Conservation (phyloP, 2,329 filamentous ascomycete species). For the Aaosphaeria pasadenensis region DNA sequence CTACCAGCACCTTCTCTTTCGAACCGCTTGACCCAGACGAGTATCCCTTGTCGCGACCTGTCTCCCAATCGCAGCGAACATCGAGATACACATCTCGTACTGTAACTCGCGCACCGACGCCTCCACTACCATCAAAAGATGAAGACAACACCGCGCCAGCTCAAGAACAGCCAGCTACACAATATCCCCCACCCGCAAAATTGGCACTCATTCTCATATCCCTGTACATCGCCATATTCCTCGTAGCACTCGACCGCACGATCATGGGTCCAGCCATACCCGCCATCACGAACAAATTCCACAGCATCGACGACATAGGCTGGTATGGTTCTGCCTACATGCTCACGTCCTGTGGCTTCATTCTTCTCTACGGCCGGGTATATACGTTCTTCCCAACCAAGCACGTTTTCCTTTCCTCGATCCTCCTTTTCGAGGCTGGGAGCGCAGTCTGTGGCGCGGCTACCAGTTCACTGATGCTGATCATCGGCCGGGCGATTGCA, state of each 20-base stretch:
- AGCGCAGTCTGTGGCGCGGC: slow-evolving; percentile 53
- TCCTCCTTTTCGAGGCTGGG: slow-evolving; percentile 50
- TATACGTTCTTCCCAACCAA: slow-evolving; percentile 51
- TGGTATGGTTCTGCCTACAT: slow-evolving; percentile 44
- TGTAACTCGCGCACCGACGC: background rate
- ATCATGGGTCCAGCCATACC: slow-evolving; percentile 47
- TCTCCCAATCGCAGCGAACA: background rate
- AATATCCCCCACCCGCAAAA: slow-evolving; percentile 23
- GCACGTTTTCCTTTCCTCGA: slow-evolving; percentile 47
- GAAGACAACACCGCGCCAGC: background rate
- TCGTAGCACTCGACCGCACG: slow-evolving; percentile 39
- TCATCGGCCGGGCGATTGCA: slow-evolving; percentile 28
- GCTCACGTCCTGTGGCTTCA: slow-evolving; percentile 38
- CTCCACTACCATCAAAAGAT: background rate
- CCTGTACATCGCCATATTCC: slow-evolving; percentile 31
- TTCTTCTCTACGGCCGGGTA: slow-evolving; percentile 45
- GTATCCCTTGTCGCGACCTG: background rate
- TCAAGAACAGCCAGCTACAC: background rate
- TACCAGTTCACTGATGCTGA: slow-evolving; percentile 22
- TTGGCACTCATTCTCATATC: slow-evolving; percentile 26
- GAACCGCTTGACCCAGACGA: background rate
- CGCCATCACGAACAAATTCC: slow-evolving; percentile 45
- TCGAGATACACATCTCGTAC: background rate
- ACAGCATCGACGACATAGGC: slow-evolving; percentile 40
- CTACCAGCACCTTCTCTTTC: background rate